Conservation (phyloP, 2,329 filamentous ascomycete species). For the Fusarium avenaceum region DNA sequence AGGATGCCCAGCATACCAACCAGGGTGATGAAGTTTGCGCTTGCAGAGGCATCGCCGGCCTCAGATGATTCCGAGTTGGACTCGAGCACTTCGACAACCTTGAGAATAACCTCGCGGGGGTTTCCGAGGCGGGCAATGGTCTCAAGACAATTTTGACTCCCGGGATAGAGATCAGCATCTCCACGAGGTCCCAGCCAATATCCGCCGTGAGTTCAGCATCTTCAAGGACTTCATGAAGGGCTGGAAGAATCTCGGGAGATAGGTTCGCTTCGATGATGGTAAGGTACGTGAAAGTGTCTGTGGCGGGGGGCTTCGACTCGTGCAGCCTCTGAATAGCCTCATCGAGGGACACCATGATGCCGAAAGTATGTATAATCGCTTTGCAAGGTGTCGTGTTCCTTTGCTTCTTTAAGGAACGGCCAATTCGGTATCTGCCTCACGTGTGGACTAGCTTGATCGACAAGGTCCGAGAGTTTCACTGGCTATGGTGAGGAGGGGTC, state of each 20-base stretch:
- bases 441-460: constrained; percentile 17
- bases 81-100: constrained; percentile 80
- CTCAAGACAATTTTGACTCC: constrained; percentile 77
- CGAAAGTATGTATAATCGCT: background rate
- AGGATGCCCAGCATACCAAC: constrained; percentile 79
- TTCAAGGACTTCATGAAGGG: constrained; percentile 76
- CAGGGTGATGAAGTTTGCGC: constrained; percentile 74
- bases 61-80: constrained; percentile 58
- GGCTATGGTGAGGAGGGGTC: constrained; percentile 34
- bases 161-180: constrained; percentile 77
- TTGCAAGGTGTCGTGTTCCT: background rate
- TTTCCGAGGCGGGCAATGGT: constrained; percentile 83
- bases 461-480: constrained; percentile 7
- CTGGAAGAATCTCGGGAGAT: constrained; percentile 74
- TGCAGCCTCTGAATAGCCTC: constrained; percentile 61
- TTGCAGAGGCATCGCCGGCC: constrained; percentile 53
- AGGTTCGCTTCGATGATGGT: constrained; percentile 83
- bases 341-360: constrained; percentile 53
- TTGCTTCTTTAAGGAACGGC: background rate
- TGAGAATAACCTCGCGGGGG: constrained; percentile 84
- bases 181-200: constrained; percentile 87
- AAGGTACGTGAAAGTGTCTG: constrained; percentile 81
- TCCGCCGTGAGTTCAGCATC: constrained; percentile 77
- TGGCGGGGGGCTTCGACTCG: constrained; percentile 65
- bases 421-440: constrained; percentile 7